These are phyloP conservation scores for Bondarzewia mesenterica DNA, from an alignment of 1,284 basidiomycete genomes.

Conservation along the genomic window DNA sequence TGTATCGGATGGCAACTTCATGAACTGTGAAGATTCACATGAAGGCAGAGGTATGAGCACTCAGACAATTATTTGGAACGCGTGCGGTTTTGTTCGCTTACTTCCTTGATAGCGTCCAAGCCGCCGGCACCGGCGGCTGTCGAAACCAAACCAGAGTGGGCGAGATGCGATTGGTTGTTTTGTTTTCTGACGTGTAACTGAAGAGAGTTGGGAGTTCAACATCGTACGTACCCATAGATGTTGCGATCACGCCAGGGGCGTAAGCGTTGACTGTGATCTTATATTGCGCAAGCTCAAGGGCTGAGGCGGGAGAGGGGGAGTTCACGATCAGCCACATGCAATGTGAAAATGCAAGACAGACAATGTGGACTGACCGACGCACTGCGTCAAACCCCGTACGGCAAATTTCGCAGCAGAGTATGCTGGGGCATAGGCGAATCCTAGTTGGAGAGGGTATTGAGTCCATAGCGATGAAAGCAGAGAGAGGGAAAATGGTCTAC, in stretches of 20 bases:
- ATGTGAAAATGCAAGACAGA: background rate
- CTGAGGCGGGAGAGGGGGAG: background rate
- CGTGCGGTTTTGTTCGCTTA: too few species aligned
- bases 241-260: background rate
- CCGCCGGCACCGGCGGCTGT: background rate
- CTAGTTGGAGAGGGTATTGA: too few species aligned
- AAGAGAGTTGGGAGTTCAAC: background rate
- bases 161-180: background rate
- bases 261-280: conserved; percentile 23
- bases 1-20: too few species aligned
- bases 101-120: background rate
- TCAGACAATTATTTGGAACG: too few species aligned
- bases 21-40: too few species aligned
- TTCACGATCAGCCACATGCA: too few species aligned
- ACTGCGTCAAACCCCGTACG: conserved; percentile 5
- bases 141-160: background rate
- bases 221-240: background rate
- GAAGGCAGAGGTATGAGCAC: too few species aligned
- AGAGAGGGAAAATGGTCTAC: background rate
- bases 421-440: background rate
- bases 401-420: conserved; percentile 6
- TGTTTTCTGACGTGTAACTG: background rate
- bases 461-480: background rate
- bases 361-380: background rate
- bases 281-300: conserved; percentile 16